Conservation (phyloP, 768 basidiomycete genomes). For the Mycena sanguinolenta region DNA sequence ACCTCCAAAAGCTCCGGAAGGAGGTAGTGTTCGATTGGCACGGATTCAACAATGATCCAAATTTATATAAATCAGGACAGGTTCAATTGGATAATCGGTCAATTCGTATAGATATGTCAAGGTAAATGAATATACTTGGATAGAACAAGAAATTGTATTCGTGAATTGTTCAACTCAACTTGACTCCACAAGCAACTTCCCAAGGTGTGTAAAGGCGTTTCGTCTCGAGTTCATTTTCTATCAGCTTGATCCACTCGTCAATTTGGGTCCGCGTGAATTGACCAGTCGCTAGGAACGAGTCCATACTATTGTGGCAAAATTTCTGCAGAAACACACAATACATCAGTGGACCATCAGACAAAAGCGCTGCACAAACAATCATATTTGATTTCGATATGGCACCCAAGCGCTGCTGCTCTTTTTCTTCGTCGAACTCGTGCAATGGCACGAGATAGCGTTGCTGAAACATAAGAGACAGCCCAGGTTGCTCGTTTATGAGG, state of each 20-base stretch:
- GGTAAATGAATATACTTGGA: too few species aligned
- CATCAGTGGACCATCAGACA: background rate
- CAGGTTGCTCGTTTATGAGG: background rate
- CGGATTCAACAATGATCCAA: too few species aligned
- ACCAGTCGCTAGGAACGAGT: background rate
- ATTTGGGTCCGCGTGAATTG: conserved; percentile 1
- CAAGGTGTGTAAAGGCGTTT: background rate
- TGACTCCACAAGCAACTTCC: conserved; percentile 13
- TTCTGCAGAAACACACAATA: background rate
- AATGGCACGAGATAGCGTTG: background rate
- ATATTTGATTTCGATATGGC: background rate
- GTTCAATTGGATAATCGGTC: too few species aligned
- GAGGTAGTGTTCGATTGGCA: too few species aligned
- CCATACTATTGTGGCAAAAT: background rate
- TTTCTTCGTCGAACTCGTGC: background rate
- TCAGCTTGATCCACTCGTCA: conserved; percentile 6
- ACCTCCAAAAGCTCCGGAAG: too few species aligned
- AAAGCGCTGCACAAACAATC: background rate
- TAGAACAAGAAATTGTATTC: too few species aligned
- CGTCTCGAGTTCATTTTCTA: conserved; percentile 5
- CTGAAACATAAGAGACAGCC: background rate
- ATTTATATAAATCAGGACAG: too few species aligned
- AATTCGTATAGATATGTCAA: too few species aligned
- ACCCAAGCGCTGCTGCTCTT: background rate
- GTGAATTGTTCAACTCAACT: background rate